phyloP scores from a whole-genome alignment of 2,329 filamentous ascomycete species.

The Colletotrichum sp. region DNA sequence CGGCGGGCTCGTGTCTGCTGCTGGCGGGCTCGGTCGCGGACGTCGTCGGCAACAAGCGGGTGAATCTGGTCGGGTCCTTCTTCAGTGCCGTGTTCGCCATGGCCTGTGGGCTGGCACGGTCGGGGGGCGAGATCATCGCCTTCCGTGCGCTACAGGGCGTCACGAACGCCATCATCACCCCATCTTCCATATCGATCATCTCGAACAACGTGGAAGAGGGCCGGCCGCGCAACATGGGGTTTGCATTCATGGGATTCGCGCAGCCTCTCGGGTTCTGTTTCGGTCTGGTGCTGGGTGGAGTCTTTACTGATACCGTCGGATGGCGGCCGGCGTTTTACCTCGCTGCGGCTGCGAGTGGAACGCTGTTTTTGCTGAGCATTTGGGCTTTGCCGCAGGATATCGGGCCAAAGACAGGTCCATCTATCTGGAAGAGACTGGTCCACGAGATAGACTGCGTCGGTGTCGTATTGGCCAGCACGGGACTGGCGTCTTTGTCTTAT shows the following conservation, averaged over 20 bases:
- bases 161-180: constrained; percentile 2
- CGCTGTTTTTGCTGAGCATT: constrained; percentile 43
- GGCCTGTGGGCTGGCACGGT: background rate
- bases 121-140: background rate
- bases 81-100: background rate
- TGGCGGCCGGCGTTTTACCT: constrained; percentile 8
- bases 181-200: background rate
- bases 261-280: background rate
- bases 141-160: constrained; percentile 7
- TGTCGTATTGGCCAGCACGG: background rate
- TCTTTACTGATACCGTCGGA: background rate
- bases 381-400: constrained; percentile 48
- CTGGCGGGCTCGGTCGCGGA: constrained; percentile 5
- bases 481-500: background rate
- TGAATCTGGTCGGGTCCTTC: constrained; percentile 5
- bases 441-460: constrained; percentile 6
- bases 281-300: background rate
- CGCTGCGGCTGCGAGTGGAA: constrained; percentile 32
- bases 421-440: background rate
- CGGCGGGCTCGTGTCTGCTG: background rate
- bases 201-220: background rate
- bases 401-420: constrained; percentile 29
- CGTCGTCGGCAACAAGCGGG: background rate
- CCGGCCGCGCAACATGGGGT: constrained; percentile 33
- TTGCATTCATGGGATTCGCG: constrained; percentile 25